Base-by-base conservation (phyloP, 2,329 filamentous ascomycete genomes). In the Diaporthe sp. region DNA sequence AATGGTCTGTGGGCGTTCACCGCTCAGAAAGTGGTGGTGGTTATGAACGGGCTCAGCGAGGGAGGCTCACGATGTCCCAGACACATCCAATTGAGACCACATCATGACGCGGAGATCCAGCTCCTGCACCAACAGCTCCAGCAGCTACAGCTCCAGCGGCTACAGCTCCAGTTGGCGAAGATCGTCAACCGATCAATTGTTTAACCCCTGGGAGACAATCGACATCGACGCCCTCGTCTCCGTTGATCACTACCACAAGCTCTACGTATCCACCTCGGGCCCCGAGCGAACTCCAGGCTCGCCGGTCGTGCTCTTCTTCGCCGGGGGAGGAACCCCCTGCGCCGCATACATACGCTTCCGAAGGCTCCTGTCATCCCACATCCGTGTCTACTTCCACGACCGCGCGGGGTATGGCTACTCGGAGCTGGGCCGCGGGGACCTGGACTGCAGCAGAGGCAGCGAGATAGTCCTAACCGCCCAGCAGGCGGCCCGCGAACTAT, bases 141-240 rank as follows among this genome's bases (percentile, higher is more conserved):
- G 15, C 44, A 49, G 44, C 17, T 39, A 17, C 44, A 53, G 47
- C 31, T 49, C 42, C 44, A 22, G 15, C 44, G 12, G 37, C 37
- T 39, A 39, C 37, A 4, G 44, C 17, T 17, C 63, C 7, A n/a
- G 44, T 28, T 51, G 63, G 63, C 63, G 63, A 13, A 68, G 63
- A 51, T 51, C 63, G 47, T 37, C 63, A 31, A 31, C 3, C 31
- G 63, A 68, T 12, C 44, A 37, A 17, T 12, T 51, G 6, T 20
- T 10, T 2, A 68, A 68, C 22, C 63, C 63, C 12, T 68, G 63
- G 63, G 63, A 68, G 31, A 25, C 63, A 6, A 68, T 31, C 7
- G 63, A 68, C 63, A 68, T 68, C 12, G 63, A 68, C 47, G 63
- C 63, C 47, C 63, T 68, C 63, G 47, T 68, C 44, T 68, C 63